Conservation (phyloP, 2,329 filamentous ascomycete species). For the Cladophialophora immunda region DNA sequence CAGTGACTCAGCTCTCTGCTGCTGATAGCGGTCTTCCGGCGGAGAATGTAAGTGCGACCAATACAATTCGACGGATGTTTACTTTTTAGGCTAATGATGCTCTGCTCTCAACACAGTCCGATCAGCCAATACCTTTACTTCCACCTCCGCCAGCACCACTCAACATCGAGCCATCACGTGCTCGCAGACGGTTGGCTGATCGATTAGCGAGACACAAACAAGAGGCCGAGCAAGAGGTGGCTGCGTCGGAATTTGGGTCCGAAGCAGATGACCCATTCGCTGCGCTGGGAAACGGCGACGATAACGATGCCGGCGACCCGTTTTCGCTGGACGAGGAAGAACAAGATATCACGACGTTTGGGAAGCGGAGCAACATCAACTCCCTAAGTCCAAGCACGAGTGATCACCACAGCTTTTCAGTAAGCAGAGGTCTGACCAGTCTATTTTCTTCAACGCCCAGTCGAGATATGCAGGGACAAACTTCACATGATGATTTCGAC, state of each 20-base stretch:
- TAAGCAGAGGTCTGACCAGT: slow-evolving; percentile 39
- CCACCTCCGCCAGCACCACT: slow-evolving; percentile 75
- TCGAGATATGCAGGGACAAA: slow-evolving; percentile 10
- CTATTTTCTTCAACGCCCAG: slow-evolving; percentile 35
- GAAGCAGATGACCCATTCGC: slow-evolving; percentile 42
- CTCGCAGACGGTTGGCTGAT: slow-evolving; percentile 87
- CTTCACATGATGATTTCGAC: slow-evolving; percentile 39
- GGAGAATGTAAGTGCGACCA: slow-evolving; percentile 71
- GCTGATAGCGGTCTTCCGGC: slow-evolving; percentile 51
- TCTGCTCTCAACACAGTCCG: slow-evolving; percentile 41
- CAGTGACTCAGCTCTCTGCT: slow-evolving; percentile 33
- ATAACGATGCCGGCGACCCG: slow-evolving; percentile 45
- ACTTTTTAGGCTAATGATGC: slow-evolving; percentile 58
- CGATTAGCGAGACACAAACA: slow-evolving; percentile 77
- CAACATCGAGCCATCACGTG: slow-evolving; percentile 85
- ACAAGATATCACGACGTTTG: slow-evolving; percentile 42
- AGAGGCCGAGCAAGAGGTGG: slow-evolving; percentile 46
- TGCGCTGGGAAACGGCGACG: slow-evolving; percentile 51
- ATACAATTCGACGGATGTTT: slow-evolving; percentile 42
- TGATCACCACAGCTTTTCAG: slow-evolving; percentile 46
- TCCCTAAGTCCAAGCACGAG: slow-evolving; percentile 23
- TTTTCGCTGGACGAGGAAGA: slow-evolving; percentile 42
- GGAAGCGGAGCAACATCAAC: slow-evolving; percentile 36
- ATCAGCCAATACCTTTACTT: slow-evolving; percentile 55
- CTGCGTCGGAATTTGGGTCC: slow-evolving; percentile 43